A percentile compares a stretch with the other conserved stretches of the same genome.
Conservation (phyloP, 2,329 filamentous ascomycete genomes). For the Beauveria brongniartii region DNA sequence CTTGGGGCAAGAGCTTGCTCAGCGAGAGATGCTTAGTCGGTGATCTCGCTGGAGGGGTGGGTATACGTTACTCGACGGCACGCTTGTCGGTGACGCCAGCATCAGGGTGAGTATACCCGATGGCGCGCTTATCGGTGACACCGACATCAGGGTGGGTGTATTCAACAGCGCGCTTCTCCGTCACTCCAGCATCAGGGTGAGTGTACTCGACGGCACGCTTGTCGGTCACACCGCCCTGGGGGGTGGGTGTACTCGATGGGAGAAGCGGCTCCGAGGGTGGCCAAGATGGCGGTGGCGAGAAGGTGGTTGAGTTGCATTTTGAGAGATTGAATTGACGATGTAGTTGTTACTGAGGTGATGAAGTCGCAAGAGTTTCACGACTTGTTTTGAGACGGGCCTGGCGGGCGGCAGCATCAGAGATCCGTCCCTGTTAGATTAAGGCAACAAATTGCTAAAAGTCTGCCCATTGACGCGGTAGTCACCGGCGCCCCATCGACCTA, state of each 20-base stretch:
- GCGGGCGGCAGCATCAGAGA: background rate
- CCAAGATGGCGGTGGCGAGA: background rate
- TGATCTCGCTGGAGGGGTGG: no score
- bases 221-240: background rate
- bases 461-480: no score
- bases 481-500: no score
- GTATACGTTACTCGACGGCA: no score
- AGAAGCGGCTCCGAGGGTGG: background rate
- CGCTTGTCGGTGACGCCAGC: no score
- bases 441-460: no score
- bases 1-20: no score
- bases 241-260: background rate
- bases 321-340: no score
- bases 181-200: background rate
- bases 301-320: background rate
- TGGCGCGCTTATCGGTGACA: background rate
- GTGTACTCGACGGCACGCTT: background rate
- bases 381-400: slow-evolving; percentile 6
- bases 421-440: background rate
- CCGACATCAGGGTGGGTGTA: background rate
- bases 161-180: background rate
- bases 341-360: no score
- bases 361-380: slow-evolving; percentile 7
- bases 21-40: no score
- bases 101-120: background rate